Conservation (phyloP, 225 moss, liverwort and hornwort genomes). For the Sphagnum contortum region DNA sequence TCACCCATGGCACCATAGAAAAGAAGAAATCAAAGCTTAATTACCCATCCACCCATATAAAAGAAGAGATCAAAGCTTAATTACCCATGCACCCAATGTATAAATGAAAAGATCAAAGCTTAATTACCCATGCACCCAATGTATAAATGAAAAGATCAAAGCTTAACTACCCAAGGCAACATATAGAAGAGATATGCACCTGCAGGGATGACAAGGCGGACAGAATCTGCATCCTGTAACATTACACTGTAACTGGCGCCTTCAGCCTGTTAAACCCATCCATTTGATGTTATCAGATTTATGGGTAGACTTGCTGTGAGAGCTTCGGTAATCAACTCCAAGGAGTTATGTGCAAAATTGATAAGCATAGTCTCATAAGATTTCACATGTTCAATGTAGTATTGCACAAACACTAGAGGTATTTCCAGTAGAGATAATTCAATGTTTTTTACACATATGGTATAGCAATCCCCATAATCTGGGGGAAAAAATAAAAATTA, state of each 20-base stretch:
- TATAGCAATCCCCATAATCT: no score
- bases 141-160: not conserved
- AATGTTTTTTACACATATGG: no score
- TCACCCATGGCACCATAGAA: not conserved
- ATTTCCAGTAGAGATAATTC: no score
- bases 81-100: no score
- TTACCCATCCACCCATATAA: not conserved
- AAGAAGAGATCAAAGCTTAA: not conserved
- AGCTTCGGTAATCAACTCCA: no score
- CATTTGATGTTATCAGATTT: no score
- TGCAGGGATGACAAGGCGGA: slow-evolving; percentile 66
- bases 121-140: not conserved
- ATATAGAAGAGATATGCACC: slow-evolving; percentile 5
- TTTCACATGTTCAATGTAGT: no score
- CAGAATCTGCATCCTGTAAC: slow-evolving; percentile 84
- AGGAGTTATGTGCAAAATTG: no score
- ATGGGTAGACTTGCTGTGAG: no score
- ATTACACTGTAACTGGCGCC: slow-evolving; percentile 57
- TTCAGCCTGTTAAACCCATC: slow-evolving; percentile 16
- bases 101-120: not conserved
- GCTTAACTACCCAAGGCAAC: not conserved
- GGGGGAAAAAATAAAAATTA: no score
- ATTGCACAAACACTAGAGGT: no score
- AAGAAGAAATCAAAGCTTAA: not conserved
- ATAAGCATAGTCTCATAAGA: no score